Evolutionary conservation across 306 rosid species (phyloP).

Genomic region (Parietaria judaica): DNA sequence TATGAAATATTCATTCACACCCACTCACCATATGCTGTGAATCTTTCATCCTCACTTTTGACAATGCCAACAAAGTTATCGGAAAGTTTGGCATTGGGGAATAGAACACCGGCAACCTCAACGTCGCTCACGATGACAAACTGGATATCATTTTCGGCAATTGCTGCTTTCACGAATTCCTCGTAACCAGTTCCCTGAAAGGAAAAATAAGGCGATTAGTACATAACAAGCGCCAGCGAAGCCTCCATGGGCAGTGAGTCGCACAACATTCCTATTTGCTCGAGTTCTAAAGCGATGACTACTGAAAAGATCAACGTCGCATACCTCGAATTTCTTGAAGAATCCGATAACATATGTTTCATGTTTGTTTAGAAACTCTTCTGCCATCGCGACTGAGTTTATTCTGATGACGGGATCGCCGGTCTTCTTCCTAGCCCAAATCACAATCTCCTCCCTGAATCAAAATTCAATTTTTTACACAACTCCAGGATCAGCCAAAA

Average conservation of each 20-base stretch:
- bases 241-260: not conserved
- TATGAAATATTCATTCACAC: slow-evolving; percentile 20
- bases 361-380: slow-evolving; percentile 51
- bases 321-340: slow-evolving; percentile 66
- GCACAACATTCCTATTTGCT: not conserved
- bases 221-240: slow-evolving; percentile 9
- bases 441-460: slow-evolving; percentile 81
- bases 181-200: slow-evolving; percentile 59
- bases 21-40: slow-evolving; percentile 67
- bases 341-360: slow-evolving; percentile 51
- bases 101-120: slow-evolving; percentile 61
- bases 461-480: not conserved
- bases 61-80: slow-evolving; percentile 58
- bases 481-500: too few relatives aligned
- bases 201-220: slow-evolving; percentile 1
- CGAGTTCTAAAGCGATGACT: not conserved
- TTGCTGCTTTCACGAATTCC: slow-evolving; percentile 67
- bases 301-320: slow-evolving; percentile 9
- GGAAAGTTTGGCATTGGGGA: slow-evolving; percentile 45
- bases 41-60: slow-evolving; percentile 79
- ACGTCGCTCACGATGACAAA: slow-evolving; percentile 54
- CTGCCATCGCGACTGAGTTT: slow-evolving; percentile 44
- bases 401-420: slow-evolving; percentile 57
- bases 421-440: slow-evolving; percentile 75
- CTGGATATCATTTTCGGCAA: slow-evolving; percentile 67